A percentile compares a stretch with the other conserved stretches of the same genome.
phyloP scores from a whole-genome alignment of 306 rosid species.

The barrel medic (Medicago truncatula) region DNA sequence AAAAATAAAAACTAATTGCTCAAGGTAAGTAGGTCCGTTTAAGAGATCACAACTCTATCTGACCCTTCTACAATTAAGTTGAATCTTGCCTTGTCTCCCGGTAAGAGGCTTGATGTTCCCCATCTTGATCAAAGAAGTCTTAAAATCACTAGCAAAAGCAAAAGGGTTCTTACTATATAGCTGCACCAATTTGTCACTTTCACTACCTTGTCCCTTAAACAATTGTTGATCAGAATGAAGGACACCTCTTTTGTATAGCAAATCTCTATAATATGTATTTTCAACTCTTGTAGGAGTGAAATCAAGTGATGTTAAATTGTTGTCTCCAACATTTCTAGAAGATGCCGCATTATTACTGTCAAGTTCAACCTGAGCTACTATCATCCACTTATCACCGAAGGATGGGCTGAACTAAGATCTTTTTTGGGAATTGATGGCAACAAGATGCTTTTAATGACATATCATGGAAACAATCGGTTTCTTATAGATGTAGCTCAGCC shows the following conservation, averaged over 20 bases:
- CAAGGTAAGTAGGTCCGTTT: neutral
- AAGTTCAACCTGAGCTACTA: too few relatives aligned
- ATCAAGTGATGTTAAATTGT: constrained; percentile 44
- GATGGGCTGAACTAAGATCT: too few relatives aligned
- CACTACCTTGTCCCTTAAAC: constrained; percentile 43
- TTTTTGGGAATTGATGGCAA: too few relatives aligned
- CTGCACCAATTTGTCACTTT: constrained; percentile 47
- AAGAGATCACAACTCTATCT: constrained; percentile 12
- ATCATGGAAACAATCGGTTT: too few relatives aligned
- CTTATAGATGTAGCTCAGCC: too few relatives aligned
- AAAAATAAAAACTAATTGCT: neutral
- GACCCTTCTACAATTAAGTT: constrained; percentile 50
- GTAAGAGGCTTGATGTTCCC: constrained; percentile 54
- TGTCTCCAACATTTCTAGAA: constrained; percentile 40
- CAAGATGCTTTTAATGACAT: too few relatives aligned
- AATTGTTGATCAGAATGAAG: constrained; percentile 59
- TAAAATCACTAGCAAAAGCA: constrained; percentile 54
- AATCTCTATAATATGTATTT: constrained; percentile 35
- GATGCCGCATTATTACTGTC: too few relatives aligned
- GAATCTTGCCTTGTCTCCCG: constrained; percentile 43
- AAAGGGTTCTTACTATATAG: constrained; percentile 10
- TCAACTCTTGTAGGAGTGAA: constrained; percentile 40
- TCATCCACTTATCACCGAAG: too few relatives aligned
- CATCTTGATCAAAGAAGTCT: constrained; percentile 53
- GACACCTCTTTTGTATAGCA: constrained; percentile 48